Evolutionary conservation across 306 rosid species (phyloP), one percentile per base, ranked within the genome.

Genomic region (Trifolium pratense): DNA sequence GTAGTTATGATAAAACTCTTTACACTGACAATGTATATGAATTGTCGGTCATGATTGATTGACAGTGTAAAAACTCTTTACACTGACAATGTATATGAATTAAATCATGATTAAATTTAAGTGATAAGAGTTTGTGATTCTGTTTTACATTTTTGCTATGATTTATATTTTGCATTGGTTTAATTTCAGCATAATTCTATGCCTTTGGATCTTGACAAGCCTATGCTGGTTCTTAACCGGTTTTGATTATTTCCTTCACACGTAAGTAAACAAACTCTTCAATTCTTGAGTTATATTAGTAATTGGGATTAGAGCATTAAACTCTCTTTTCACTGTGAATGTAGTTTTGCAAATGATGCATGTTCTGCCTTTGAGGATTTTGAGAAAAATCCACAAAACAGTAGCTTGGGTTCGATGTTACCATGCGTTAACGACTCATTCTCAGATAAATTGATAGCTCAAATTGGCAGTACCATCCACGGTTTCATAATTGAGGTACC

Each of bases 271-370:
- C 14, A 0, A 32, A 64, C 14, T 48, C 2, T 48, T 74, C 34
- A 57, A 58, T 66, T 12, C 14, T 71, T 34, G 71, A 56, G 17
- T 69, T 63, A 34, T 55, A 12, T 59, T 31, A 4, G 34, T 5
- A 15, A 56, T 7, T 48, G 7, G 13, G 29, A 39, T 13, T 65
- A 12, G 15, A 74, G 42, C 21, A 34, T 51, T 36, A 68, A 70
- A 71, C 13, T 34, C 15, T 53, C 20, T 52, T 66, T 51, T 53
- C 70, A 45, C 10, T 31, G 1, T 70, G 26, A 12, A 45, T 75
- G 68, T 90, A 88, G 97, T 68, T 87, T 91, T 81, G 89, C 84
- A 39, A 76, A 76, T 18, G 97, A 91, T 55, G 87, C 91, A 48
- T 91, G 97, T 57, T 80, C 68, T 40, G 90, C 91, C 48, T 78